These are phyloP conservation scores for Gleditsia sinensis DNA, from an alignment of 306 rosid genomes.

Conservation along the genomic window DNA sequence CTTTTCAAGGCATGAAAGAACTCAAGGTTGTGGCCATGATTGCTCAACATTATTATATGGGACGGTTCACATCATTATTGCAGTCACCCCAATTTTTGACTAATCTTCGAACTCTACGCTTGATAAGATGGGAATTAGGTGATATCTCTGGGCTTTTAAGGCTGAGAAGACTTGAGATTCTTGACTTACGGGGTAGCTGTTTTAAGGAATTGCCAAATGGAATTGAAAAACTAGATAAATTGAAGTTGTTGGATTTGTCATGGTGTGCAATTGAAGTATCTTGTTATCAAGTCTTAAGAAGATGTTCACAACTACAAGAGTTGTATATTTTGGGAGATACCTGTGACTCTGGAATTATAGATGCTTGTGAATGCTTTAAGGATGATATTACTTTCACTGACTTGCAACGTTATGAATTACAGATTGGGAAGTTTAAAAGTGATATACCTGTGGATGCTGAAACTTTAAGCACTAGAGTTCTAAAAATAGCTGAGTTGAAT, in stretches of 20 bases:
- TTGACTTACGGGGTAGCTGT: background rate
- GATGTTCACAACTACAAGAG: slow-evolving; percentile 1
- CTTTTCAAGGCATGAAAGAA: background rate
- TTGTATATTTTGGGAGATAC: background rate
- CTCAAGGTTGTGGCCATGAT: background rate
- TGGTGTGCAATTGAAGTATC: background rate
- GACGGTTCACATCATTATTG: background rate
- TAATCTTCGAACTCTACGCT: background rate
- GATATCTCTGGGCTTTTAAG: background rate
- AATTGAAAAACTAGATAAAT: background rate
- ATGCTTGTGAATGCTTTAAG: background rate
- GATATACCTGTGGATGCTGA: background rate
- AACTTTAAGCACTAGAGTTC: background rate
- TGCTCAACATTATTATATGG: background rate
- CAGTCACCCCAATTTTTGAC: background rate
- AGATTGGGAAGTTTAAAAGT: background rate
- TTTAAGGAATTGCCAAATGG: background rate
- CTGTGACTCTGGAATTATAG: background rate
- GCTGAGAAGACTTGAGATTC: background rate
- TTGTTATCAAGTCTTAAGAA: background rate
- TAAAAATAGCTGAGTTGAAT: background rate
- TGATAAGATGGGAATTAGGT: background rate
- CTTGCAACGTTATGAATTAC: background rate
- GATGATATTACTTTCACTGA: background rate
- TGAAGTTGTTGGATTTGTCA: background rate